These are phyloP conservation scores for Barnettozyma siamensis DNA, from an alignment of 805 yeast species.

Conservation along the genomic window DNA sequence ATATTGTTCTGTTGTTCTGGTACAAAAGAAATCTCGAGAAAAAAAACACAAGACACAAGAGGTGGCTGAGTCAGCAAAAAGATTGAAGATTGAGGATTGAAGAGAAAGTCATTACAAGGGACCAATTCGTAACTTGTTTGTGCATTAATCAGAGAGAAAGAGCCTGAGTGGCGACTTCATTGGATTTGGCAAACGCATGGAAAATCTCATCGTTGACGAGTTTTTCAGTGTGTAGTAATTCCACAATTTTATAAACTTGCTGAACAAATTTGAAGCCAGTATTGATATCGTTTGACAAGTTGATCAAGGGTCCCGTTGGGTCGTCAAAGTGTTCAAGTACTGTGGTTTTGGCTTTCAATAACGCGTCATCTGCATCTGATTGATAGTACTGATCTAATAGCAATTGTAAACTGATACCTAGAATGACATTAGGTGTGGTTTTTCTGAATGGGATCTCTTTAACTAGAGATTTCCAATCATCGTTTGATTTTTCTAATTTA, in stretches of 20 bases:
- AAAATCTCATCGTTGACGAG: constrained; percentile 3
- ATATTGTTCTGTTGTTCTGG: no score
- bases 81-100: no score
- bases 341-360: neutral
- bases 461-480: constrained; percentile 56
- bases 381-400: constrained; percentile 17
- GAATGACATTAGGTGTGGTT: constrained; percentile 51
- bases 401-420: constrained; percentile 54
- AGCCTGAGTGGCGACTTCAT: neutral
- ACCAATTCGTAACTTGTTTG: neutral
- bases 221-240: constrained; percentile 2
- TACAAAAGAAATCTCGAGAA: no score
- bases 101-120: no score
- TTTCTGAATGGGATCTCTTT: constrained; percentile 55
- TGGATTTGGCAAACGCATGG: constrained; percentile 4
- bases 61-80: no score
- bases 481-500: constrained; percentile 40
- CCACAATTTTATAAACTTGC: constrained; percentile 6
- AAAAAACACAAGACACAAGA: no score
- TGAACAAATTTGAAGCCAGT: constrained; percentile 8
- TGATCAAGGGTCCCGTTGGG: constrained; percentile 5
- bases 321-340: constrained; percentile 3
- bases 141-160: neutral
- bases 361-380: neutral
- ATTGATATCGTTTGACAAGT: constrained; percentile 6